Evolutionary conservation across 192 early-diverging fungal species (phyloP).

Genomic region (Podila clonocystis): DNA sequence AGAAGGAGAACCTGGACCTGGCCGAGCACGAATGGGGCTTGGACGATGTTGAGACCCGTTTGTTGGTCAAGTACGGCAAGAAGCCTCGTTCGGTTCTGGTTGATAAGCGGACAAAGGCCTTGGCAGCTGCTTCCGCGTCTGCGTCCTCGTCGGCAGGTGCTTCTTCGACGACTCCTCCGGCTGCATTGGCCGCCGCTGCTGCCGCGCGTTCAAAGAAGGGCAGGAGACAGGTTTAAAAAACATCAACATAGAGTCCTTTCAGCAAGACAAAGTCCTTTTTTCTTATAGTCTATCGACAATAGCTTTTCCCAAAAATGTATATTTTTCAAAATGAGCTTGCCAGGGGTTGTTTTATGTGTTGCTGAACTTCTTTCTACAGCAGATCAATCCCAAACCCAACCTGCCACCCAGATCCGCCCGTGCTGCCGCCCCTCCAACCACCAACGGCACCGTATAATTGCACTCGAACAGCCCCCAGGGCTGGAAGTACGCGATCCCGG

Average conservation of each 20-base stretch:
- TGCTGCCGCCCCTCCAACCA: no score
- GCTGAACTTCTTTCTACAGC: no score
- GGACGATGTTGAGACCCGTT: slow-evolving; percentile 79
- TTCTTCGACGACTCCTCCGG: not conserved
- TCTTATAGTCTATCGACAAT: not conserved
- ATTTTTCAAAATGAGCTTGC: no score
- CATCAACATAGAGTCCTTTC: not conserved
- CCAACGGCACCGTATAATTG: no score
- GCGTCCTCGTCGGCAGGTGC: not conserved
- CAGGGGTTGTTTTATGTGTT: no score
- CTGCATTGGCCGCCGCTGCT: slow-evolving; percentile 13
- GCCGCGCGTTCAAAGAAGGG: slow-evolving; percentile 40
- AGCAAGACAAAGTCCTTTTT: not conserved
- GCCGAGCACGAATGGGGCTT: slow-evolving; percentile 85
- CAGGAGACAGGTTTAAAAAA: slow-evolving; percentile 30
- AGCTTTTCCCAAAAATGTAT: no score
- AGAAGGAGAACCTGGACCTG: slow-evolving; percentile 89
- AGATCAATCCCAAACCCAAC: no score
- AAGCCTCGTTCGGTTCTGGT: slow-evolving; percentile 34
- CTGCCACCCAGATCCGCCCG: no score
- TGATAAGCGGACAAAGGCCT: slow-evolving; percentile 32
- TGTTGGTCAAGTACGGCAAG: slow-evolving; percentile 84
- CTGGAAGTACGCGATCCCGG: no score
- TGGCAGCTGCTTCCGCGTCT: not conserved
- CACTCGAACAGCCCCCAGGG: no score